A percentile compares a stretch with the other conserved stretches of the same genome.
phyloP scores from a whole-genome alignment of 2,329 filamentous ascomycete species.

The Anisogramma anomala region DNA sequence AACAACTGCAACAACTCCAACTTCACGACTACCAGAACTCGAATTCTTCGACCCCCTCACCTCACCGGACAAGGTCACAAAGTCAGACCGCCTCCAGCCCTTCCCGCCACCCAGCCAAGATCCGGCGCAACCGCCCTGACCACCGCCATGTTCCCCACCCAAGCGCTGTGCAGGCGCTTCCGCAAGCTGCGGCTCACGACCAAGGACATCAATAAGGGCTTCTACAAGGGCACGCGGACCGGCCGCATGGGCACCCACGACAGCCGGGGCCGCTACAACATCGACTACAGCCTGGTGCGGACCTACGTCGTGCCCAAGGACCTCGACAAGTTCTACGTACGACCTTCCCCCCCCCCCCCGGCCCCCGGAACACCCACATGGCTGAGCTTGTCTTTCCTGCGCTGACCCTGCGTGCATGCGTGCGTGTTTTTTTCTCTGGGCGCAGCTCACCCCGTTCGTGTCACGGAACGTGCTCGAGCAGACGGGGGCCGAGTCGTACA shows the following conservation, averaged over 20 bases:
- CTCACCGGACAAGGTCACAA: background rate
- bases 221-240: slow-evolving; percentile 91
- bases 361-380: background rate
- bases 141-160: slow-evolving; percentile 49
- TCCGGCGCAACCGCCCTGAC: background rate
- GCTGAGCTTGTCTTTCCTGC: too few relatives aligned
- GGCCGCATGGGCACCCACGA: slow-evolving; percentile 81
- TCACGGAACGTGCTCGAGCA: slow-evolving; percentile 43
- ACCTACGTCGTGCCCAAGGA: slow-evolving; percentile 73
- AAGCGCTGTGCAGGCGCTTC: slow-evolving; percentile 53
- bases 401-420: too few relatives aligned
- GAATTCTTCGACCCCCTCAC: background rate
- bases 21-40: background rate
- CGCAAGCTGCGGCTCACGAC: slow-evolving; percentile 75
- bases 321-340: slow-evolving; percentile 61
- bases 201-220: slow-evolving; percentile 86
- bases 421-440: too few relatives aligned
- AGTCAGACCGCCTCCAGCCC: background rate
- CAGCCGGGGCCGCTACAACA: slow-evolving; percentile 68
- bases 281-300: slow-evolving; percentile 80
- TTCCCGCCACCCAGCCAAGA: too few relatives aligned
- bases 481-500: slow-evolving; percentile 18
- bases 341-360: slow-evolving; percentile 13
- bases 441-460: slow-evolving; percentile 70
- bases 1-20: background rate